Evolutionary conservation across 2,329 filamentous ascomycete genomes (phyloP), one percentile per base, ranked within the genome.

Genomic region (Phyllosticta ampelicida): DNA sequence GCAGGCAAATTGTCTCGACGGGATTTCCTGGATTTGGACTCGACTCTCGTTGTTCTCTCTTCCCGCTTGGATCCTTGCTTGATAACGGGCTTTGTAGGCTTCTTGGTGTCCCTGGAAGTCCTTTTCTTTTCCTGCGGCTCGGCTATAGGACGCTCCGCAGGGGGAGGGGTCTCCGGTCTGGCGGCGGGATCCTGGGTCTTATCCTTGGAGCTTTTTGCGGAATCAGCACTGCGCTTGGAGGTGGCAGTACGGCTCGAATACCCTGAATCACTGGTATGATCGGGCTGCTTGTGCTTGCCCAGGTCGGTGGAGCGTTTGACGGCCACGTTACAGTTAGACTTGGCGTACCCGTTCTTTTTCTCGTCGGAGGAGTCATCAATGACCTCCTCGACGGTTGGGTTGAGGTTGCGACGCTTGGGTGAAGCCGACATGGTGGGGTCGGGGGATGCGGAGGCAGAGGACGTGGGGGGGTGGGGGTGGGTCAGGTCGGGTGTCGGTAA

Each of bases 221-320:
- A 78, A 75, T 79, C 72, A 76, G 77, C 76, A 73, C 56, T 77
- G 66, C 69, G 71, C 70, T 76, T 73, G 61, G 78, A 77, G 62
- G 77, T 76, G 63, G 75, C 75, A 65, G 80, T 81, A 66, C 77
- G 76, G 73, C 80, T 83, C 62, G 80, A 83, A 74, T 84, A 84
- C 65, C 81, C 81, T 63, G 81, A 83, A 71, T 85, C 82, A 71
- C 78, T 82, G 64, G 77, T 76, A 66, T 74, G 72, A 69, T 81
- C 77, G 61, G 66, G 60, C 66, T 67, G 68, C 48, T 59, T 51
- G 63, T 66, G 64, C 64, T 65, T 61, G 63, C 67, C 65, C 64
- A 73, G 54, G 63, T 69, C 64, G 36, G 57, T 55, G 52, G 78
- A 76, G 62, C 75, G 73, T 72, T 75, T 80, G 61, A 71, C 71